Conservation (phyloP, 202 grass and related monocot species). For the Setaria italica region DNA sequence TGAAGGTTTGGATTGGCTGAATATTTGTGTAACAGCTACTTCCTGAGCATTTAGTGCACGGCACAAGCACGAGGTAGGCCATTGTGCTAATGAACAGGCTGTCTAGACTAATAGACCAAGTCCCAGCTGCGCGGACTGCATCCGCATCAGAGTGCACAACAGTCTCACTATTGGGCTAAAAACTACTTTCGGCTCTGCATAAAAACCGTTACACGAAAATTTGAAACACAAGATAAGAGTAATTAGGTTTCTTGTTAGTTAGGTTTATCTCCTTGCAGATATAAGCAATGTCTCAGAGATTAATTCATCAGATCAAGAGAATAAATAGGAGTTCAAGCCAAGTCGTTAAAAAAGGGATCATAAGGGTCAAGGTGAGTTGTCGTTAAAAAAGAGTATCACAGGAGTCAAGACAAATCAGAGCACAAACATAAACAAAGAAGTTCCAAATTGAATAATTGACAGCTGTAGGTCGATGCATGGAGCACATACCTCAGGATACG, state of each 20-base stretch:
- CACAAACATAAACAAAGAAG: conserved; percentile 20
- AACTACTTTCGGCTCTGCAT: neutral
- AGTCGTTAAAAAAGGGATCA: too few relatives aligned
- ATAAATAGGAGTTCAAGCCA: neutral
- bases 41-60: neutral
- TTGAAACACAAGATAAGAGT: neutral
- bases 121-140: neutral
- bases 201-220: neutral
- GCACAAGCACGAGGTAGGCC: neutral
- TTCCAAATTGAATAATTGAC: conserved; percentile 14
- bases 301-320: neutral
- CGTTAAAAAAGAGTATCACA: too few relatives aligned
- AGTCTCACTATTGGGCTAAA: neutral
- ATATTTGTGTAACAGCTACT: neutral
- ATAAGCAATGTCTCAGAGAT: neutral
- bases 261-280: neutral
- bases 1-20: neutral
- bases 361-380: neutral
- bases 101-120: neutral
- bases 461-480: neutral
- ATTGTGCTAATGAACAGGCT: neutral
- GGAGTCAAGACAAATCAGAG: neutral
- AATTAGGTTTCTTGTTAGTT: neutral
- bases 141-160: neutral
- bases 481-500: conserved; percentile 84